Evolutionary conservation across 2,329 filamentous ascomycete species (phyloP), one percentile per base, ranked within the genome.

Genomic region (Cercospora citrullina): DNA sequence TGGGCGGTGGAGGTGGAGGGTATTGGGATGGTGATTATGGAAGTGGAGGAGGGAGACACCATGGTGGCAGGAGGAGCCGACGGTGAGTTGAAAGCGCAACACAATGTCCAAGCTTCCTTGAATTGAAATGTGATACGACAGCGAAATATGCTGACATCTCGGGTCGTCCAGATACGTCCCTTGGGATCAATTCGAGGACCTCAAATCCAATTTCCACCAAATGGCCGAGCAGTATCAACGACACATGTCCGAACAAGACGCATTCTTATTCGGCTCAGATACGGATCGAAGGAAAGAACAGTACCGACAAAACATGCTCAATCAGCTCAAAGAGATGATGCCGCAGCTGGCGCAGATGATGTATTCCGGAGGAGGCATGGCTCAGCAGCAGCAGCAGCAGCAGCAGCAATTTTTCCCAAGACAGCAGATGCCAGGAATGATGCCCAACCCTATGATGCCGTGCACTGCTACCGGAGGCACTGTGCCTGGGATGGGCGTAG

Each of bases 221-320:
- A 67, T 73, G 72, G 64, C 61, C 5, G 69, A 70, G 36, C 71
- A 73, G 51, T 73, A 72, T 36, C 65, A 69, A 45, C 62, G 66
- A n/a, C 64, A 69, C 30, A 65, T 71, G 60, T 64, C 61, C 18
- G 65, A 72, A 31, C 57, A 68, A 57, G 68, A 73, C 51, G 69
- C 72, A 2, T 69, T 74, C 30, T 39, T 74, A 23, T 75, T 74
- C 64, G 74, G 74, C 23, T 71, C 66, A 5, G 72, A 72, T 26
- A 60, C 61, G n/a, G 74, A 75, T 64, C 60, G 67, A 14, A 69
- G 69, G 57, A 72, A 73, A 66, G 73, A 74, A 57, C 68, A 68
- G 62, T 74, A 72, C 48, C 66, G 71, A 61, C 59, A 71, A 51
- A 70, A 69, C 31, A 69, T 75, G 72, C 39, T 75, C 31, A 74